Evolutionary conservation across 371 early-diverging fungal species (phyloP).

Genomic region (Saksenaea vasiformis): DNA sequence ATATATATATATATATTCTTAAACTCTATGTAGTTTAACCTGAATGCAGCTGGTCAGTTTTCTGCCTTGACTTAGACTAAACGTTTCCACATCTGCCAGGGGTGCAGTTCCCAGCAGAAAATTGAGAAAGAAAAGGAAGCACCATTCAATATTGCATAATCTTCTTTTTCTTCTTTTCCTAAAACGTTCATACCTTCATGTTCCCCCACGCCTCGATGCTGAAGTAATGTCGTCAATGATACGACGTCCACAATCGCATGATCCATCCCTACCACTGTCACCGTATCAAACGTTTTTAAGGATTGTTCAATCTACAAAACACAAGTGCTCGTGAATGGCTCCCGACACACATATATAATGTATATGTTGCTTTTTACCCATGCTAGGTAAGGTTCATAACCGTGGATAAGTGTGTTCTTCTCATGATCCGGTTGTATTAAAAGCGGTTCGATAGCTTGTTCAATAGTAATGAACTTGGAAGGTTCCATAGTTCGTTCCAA

Average conservation of each 20-base stretch:
- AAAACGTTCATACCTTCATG: constrained; percentile 34
- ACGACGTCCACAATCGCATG: constrained; percentile 42
- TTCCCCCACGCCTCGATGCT: constrained; percentile 37
- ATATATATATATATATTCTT: neutral
- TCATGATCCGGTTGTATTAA: constrained; percentile 6
- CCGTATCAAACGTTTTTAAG: constrained; percentile 26
- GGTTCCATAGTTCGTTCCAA: constrained; percentile 8
- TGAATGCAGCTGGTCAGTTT: constrained; percentile 37
- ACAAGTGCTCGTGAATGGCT: neutral
- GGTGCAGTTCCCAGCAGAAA: neutral
- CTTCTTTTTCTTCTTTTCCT: neutral
- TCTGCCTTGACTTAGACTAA: constrained; percentile 27
- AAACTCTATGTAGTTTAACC: constrained; percentile 29
- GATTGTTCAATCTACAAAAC: constrained; percentile 32
- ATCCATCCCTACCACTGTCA: constrained; percentile 47
- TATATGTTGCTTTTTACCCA: constrained; percentile 25
- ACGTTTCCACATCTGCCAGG: constrained; percentile 37
- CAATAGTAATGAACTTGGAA: constrained; percentile 38
- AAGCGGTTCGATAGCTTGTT: constrained; percentile 41
- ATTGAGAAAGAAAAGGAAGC: neutral
- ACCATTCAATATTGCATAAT: neutral
- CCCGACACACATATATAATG: neutral
- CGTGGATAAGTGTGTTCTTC: constrained; percentile 27
- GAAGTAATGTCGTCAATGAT: constrained; percentile 37
- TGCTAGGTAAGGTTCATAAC: constrained; percentile 43